phyloP scores from a whole-genome alignment of 2,329 filamentous ascomycete species.

The Colletotrichum somersetense region DNA sequence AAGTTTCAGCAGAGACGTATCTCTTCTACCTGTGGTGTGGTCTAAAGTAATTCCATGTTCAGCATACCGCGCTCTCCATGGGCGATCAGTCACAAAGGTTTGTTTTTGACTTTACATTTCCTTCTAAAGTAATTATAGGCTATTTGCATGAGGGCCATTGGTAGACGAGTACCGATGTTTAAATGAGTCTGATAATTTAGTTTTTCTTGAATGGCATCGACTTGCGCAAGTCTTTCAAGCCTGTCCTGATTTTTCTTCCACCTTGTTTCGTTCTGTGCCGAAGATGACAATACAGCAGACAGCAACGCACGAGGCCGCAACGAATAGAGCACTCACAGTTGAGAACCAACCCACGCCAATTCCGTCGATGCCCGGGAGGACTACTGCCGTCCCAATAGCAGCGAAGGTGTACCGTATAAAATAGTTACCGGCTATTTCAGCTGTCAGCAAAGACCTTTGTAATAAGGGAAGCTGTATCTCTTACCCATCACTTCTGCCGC shows the following conservation, averaged over 20 bases:
- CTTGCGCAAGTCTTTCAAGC: background rate
- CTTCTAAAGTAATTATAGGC: background rate
- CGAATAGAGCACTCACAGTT: conserved; percentile 65
- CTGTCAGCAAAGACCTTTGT: background rate
- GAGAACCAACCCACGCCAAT: conserved; percentile 88
- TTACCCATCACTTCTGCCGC: conserved; percentile 40
- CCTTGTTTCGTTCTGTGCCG: conserved; percentile 15
- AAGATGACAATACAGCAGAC: conserved; percentile 34
- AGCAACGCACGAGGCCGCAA: conserved; percentile 25
- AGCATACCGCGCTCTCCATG: background rate
- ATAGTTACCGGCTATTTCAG: conserved; percentile 76
- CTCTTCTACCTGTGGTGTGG: too few species aligned
- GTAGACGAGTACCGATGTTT: background rate
- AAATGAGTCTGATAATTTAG: background rate
- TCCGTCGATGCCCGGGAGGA: conserved; percentile 77
- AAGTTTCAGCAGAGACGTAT: too few species aligned
- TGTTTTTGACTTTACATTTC: too few species aligned
- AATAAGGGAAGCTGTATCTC: background rate
- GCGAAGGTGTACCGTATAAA: conserved; percentile 82
- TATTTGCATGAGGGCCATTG: background rate
- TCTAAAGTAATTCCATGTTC: rapidly evolving
- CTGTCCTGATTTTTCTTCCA: conserved; percentile 9
- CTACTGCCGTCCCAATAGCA: conserved; percentile 76
- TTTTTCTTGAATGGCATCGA: background rate
- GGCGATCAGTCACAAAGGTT: background rate